phyloP scores from a whole-genome alignment of 2,329 filamentous ascomycete species.

The Trichoderma koningiopsis region DNA sequence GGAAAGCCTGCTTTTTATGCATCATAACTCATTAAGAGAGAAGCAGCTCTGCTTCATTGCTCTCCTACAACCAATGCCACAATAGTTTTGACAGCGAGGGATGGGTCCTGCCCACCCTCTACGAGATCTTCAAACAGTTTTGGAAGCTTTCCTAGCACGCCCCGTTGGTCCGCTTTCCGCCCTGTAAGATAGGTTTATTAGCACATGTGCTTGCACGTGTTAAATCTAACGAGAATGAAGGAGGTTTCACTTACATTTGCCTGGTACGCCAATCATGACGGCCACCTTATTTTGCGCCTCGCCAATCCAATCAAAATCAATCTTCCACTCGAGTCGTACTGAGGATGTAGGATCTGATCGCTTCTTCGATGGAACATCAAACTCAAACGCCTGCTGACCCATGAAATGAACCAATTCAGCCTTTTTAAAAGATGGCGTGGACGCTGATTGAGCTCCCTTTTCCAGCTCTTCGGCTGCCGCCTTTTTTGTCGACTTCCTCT shows the following conservation, averaged over 20 bases:
- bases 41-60: constrained; percentile 27
- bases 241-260: constrained; percentile 57
- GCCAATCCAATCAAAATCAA: constrained; percentile 72
- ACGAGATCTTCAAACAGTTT: constrained; percentile 63
- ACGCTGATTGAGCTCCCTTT: neutral
- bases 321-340: constrained; percentile 62
- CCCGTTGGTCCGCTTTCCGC: constrained; percentile 59
- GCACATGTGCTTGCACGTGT: constrained; percentile 23
- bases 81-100: constrained; percentile 60
- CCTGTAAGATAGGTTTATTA: constrained; percentile 44
- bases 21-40: constrained; percentile 23
- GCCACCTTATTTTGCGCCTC: constrained; percentile 64
- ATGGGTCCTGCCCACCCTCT: constrained; percentile 55
- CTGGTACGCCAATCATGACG: constrained; percentile 59
- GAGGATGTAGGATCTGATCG: constrained; percentile 42
- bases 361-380: constrained; percentile 43
- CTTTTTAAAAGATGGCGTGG: constrained; percentile 25
- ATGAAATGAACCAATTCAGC: constrained; percentile 57
- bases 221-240: neutral
- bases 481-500: constrained; percentile 31
- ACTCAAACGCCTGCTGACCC: constrained; percentile 52
- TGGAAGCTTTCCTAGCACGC: constrained; percentile 60
- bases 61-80: constrained; percentile 61
- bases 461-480: constrained; percentile 33
- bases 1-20: constrained; percentile 12